Conservation (phyloP, 2,329 filamentous ascomycete species). For the Colletotrichum sansevieriae region DNA sequence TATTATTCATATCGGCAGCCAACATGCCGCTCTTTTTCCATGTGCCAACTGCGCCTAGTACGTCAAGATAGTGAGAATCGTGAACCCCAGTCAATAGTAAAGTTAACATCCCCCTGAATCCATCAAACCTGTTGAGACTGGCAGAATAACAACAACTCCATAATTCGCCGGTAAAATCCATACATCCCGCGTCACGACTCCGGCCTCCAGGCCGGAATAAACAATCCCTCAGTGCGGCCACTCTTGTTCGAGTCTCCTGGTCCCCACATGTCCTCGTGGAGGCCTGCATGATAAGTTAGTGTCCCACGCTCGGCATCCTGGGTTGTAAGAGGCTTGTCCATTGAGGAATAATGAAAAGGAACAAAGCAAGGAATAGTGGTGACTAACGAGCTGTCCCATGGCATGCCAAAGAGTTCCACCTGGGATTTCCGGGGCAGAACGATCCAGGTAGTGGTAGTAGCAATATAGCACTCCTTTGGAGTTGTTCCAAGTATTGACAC, state of each 20-base stretch:
- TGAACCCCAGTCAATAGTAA: neutral
- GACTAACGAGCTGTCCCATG: slow-evolving; percentile 36
- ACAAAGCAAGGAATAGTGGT: slow-evolving; percentile 36
- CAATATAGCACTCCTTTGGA: neutral
- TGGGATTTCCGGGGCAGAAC: neutral
- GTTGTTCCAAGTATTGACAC: slow-evolving; percentile 1
- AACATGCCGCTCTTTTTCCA: neutral
- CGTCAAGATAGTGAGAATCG: slow-evolving; percentile 4
- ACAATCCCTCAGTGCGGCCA: neutral
- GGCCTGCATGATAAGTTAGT: slow-evolving; percentile 28
- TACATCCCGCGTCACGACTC: slow-evolving; percentile 2
- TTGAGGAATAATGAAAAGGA: neutral
- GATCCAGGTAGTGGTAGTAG: slow-evolving; percentile 5
- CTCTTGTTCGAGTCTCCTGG: neutral
- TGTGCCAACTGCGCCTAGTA: slow-evolving; percentile 21
- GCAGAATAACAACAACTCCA: too few relatives aligned
- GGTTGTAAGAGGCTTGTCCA: slow-evolving; percentile 9
- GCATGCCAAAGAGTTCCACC: slow-evolving; percentile 18
- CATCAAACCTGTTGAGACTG: too few relatives aligned
- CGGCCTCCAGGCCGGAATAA: neutral
- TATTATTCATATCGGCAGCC: slow-evolving; percentile 22
- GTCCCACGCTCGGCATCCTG: slow-evolving; percentile 28
- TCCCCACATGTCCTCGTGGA: too few relatives aligned
- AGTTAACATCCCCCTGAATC: too few relatives aligned
- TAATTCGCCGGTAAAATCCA: neutral